Conservation (phyloP, 1,284 basidiomycete species). For the Moniliella sp. region DNA sequence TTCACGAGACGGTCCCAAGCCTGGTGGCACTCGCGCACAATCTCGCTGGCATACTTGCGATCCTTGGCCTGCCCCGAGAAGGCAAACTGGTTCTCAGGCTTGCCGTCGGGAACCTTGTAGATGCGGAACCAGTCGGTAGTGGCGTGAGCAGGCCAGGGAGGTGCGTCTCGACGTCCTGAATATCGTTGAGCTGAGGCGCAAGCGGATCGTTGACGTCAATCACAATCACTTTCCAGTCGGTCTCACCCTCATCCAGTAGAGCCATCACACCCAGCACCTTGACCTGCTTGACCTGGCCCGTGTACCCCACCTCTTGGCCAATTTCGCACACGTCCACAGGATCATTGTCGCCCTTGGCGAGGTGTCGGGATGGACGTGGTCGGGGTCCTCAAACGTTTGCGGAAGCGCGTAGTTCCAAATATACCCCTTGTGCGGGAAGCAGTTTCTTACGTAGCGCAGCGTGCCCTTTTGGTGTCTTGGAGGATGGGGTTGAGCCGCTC, state of each 20-base stretch:
- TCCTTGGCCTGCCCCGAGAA: not conserved
- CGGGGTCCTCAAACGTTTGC: slow-evolving; percentile 96
- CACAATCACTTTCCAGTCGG: slow-evolving; percentile 1
- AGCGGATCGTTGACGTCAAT: not conserved
- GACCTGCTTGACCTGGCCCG: slow-evolving; percentile 99
- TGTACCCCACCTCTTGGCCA: slow-evolving; percentile 90
- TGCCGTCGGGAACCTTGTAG: slow-evolving; percentile 1
- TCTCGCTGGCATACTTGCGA: not conserved
- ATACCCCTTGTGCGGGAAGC: slow-evolving; percentile 97
- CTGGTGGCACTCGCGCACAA: not conserved
- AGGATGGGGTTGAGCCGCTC: slow-evolving; percentile 97
- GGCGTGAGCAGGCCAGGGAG: not conserved
- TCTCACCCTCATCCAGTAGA: not conserved
- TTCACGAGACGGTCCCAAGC: not conserved
- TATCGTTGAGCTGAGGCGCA: not conserved
- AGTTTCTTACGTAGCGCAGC: slow-evolving; percentile 91
- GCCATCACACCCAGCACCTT: slow-evolving; percentile 48
- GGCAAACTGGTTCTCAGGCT: not conserved
- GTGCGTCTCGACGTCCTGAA: not conserved
- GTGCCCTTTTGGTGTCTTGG: slow-evolving; percentile 91
- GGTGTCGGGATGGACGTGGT: slow-evolving; percentile 77
- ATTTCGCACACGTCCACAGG: slow-evolving; percentile 99
- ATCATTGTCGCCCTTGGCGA: slow-evolving; percentile 97
- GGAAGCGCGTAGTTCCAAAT: slow-evolving; percentile 51
- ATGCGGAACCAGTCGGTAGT: not conserved